Conservation (phyloP, 371 early-diverging fungal species). For the Mucor piriformis region DNA sequence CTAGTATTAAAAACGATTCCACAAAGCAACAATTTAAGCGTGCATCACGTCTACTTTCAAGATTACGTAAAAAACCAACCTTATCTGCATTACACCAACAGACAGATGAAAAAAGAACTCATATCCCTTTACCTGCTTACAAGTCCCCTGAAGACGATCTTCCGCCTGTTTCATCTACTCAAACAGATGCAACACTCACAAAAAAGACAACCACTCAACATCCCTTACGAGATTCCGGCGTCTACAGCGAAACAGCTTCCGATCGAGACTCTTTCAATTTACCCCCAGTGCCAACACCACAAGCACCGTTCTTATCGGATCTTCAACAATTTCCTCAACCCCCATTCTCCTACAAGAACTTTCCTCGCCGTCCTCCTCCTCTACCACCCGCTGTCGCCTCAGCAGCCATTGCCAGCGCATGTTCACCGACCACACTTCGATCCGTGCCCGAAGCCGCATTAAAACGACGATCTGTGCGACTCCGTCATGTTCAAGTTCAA, state of each 20-base stretch:
- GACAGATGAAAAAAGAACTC: slow-evolving; percentile 7
- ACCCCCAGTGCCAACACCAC: slow-evolving; percentile 1
- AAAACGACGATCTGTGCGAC: slow-evolving; percentile 37
- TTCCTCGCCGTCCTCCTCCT: slow-evolving; percentile 39
- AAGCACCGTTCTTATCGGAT: slow-evolving; percentile 12
- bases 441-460: slow-evolving; percentile 38
- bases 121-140: slow-evolving; percentile 19
- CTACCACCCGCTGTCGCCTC: slow-evolving; percentile 38
- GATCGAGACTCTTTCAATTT: slow-evolving; percentile 24
- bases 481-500: slow-evolving; percentile 45
- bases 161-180: not conserved
- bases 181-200: no score
- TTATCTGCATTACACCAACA: slow-evolving; percentile 3
- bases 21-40: slow-evolving; percentile 24
- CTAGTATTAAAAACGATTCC: not conserved
- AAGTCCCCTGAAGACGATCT: no score
- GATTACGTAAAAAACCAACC: slow-evolving; percentile 33
- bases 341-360: slow-evolving; percentile 10
- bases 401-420: slow-evolving; percentile 36
- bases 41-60: slow-evolving; percentile 35
- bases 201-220: not conserved
- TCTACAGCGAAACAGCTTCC: slow-evolving; percentile 39
- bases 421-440: slow-evolving; percentile 1
- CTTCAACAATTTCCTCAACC: slow-evolving; percentile 34
- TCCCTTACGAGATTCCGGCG: slow-evolving; percentile 38